Base-by-base conservation (phyloP, 108 stramenopile genomes). In the Cylindrotheca fusiformis region DNA sequence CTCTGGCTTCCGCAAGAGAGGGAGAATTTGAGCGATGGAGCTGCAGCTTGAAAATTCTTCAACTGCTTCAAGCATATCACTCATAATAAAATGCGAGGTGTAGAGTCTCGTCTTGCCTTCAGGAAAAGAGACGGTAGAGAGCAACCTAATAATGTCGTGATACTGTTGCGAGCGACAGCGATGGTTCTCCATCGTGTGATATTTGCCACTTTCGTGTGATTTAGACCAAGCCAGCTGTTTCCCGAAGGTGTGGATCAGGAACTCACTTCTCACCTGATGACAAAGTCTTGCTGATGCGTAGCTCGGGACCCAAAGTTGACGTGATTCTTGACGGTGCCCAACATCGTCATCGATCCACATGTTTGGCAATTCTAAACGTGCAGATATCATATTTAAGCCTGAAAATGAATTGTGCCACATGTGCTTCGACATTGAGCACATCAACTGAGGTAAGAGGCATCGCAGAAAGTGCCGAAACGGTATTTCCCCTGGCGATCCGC, bases 101-200 rank as follows among this genome's bases (percentile, higher is more conserved):
- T 28, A 63, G 25, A 53, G 27, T 20, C 44, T 36, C 3, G 31
- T 19, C 19, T 57, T 56, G 22, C 60, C 48, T 18, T 48, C 32
- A 27, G 31, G 32, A 20, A 60, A 31, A 18, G 53, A 60, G 17
- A 54, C 23, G 6, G 63, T 45, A n/a, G 84, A 65, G 55, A 85
- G 63, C n/a, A 79, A 52, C 14, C 44, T 44, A 5, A 86, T 32
- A 32, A 87, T 51, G 18, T 67, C 68, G 30, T 57, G 75, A 20
- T 83, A 78, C 68, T 94, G 93, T 4, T 46, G 27, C 46, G 32
- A 55, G 49, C 93, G 79, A 52, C 79, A 74, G 17, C 67, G 50
- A 18, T 80, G 76, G 74, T 90, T 94, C 69, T 94, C 88, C 44
- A 91, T 68, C 12, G 90, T 91, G 51, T 68, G 72, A 47, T 69